Base-by-base conservation (phyloP, 352 stramenopile species). In the Phytophthora meadii region DNA sequence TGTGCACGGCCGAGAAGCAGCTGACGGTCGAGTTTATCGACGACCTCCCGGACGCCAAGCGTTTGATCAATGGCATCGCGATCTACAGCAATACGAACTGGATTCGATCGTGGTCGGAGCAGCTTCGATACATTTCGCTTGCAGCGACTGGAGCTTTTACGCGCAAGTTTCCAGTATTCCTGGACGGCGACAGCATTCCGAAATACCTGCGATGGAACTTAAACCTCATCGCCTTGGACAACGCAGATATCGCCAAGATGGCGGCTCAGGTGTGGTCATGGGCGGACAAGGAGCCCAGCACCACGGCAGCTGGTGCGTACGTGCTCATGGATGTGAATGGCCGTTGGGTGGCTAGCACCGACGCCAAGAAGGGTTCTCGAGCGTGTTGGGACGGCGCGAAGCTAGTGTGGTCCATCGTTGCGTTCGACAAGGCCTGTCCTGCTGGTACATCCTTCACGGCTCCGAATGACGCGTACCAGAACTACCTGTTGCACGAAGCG, bases 161-260 rank as follows among this genome's bases (percentile, higher is more conserved):
- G 8, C 49, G 71, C 1, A 39, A 65, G 1, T 47, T 77, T 14
- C 63, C 72, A 1, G 68, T 80, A 8, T 76, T 73, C 48, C 61
- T 88, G 15, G 71, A 77, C 12, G 42, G 62, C 10, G 47, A 69
- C 11, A 87, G 79, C 44, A 77, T 83, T 1, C 69, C 65, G 32
- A 85, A 85, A 46, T 85, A 76, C 53, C 42, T 88, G 15, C 72
- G 79, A 2, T 87, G 77, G 78, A 85, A 87, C 58, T 24, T 84
- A 12, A 86, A 89, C 44, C 61, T 89, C n/a, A 74, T 91, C 17
- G 74, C 77, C 19, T 58, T 80, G 0, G 79, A 87, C 36, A 70
- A 69, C 25, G 51, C 77, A 2, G 79, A 88, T 32, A 52, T 79
- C n/a, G 68, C 81, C 24, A 84, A 87, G 56, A 83, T 89, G 68